These are phyloP conservation scores for Xylariales sp. DNA, from an alignment of 2,329 filamentous ascomycete species.

Conservation along the genomic window DNA sequence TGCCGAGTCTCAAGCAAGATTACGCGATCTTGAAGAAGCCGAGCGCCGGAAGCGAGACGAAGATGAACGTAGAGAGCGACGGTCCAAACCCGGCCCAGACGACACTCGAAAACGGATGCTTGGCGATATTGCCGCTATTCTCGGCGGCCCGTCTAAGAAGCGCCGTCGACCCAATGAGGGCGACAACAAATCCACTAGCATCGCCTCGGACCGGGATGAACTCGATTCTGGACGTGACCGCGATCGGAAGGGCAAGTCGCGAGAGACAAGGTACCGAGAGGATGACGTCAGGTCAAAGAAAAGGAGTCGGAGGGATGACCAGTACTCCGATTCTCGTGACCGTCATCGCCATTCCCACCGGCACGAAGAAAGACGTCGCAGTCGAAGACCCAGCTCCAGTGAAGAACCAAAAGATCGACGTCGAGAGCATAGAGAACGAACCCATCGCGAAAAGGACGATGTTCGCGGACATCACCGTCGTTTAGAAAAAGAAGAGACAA, in stretches of 20 bases:
- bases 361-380: slow-evolving; percentile 28
- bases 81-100: slow-evolving; percentile 57
- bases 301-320: slow-evolving; percentile 45
- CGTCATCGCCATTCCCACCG: slow-evolving; percentile 28
- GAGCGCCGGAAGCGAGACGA: slow-evolving; percentile 57
- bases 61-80: slow-evolving; percentile 50
- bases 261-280: slow-evolving; percentile 31
- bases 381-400: slow-evolving; percentile 27
- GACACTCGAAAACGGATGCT: slow-evolving; percentile 69
- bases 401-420: slow-evolving; percentile 26
- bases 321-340: slow-evolving; percentile 30
- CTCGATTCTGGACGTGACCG: slow-evolving; percentile 35
- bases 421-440: slow-evolving; percentile 28
- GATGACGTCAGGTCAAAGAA: slow-evolving; percentile 41
- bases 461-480: slow-evolving; percentile 11
- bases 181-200: slow-evolving; percentile 32
- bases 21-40: slow-evolving; percentile 68
- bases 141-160: slow-evolving; percentile 58
- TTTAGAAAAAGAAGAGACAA: neutral
- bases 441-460: slow-evolving; percentile 25
- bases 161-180: slow-evolving; percentile 49
- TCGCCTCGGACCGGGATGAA: slow-evolving; percentile 20
- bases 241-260: slow-evolving; percentile 34
- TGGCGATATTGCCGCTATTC: slow-evolving; percentile 69
- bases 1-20: slow-evolving; percentile 78